Evolutionary conservation across 2,329 filamentous ascomycete species (phyloP), one percentile per base, ranked within the genome.

Genomic region (Nigrospora oryzae): DNA sequence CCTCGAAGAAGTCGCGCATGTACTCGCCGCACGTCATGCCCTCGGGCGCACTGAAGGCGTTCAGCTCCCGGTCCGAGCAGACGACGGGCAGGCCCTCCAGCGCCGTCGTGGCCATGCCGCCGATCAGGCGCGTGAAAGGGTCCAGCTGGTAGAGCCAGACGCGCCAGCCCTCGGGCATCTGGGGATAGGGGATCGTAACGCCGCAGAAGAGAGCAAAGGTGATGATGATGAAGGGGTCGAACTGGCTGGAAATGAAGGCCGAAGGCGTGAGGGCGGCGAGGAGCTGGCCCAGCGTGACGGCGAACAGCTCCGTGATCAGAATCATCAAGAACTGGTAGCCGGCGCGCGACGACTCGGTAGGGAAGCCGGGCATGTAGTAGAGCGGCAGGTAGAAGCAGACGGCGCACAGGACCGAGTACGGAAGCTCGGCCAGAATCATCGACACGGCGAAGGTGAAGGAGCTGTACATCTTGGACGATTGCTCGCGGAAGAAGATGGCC

Each of bases 241-340:
- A 75, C 53, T 91, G 80, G 13, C 84, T 81, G 0, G 86, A 82
- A 54, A 94, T 86, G 64, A 89, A 89, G 2, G 86, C 80, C 19
- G 78, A 82, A 0, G 89, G 87, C 0, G 88, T 93, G 45, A 91
- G 66, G 0, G 89, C 82, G 0, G 86, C 83, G 5, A 95, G 74
- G 46, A 78, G 79, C 59, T 91, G 89, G 3, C 77, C 89, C 2
- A 95, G 69, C 0, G 86, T 89, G 35, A 94, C 84, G 10, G 85
- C 81, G 67, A 95, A 95, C 40, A 94, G 62, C 61, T 95, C 89
- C 0, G 86, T 91, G 55, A 91, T 75, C 44, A 95, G 73, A 4
- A 94, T 67, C 67, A 94, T 88, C 59, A 95, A 71, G 74, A 94
- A 94, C 60, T 91, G 86, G 64, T 90, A 93, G 0, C 89, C 89